Conservation (phyloP, 106 monocot species). For the Dendrobium officinale region DNA sequence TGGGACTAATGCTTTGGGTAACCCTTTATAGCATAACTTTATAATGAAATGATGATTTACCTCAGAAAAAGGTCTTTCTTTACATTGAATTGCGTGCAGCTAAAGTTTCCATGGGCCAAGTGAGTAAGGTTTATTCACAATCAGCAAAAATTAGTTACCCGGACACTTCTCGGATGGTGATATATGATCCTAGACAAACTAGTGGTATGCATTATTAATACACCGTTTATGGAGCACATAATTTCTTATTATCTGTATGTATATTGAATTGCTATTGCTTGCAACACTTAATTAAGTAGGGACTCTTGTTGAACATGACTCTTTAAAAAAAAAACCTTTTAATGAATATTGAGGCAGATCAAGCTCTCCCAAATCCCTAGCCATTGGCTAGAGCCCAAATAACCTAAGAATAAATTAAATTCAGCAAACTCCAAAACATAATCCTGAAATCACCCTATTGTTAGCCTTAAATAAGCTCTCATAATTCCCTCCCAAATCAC, state of each 20-base stretch:
- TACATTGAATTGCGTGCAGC: slow-evolving; percentile 17
- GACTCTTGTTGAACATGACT: background rate
- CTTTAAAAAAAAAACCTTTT: background rate
- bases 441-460: too few relatives aligned
- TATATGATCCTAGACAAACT: slow-evolving; percentile 73
- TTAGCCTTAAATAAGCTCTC: too few relatives aligned
- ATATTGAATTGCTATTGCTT: background rate
- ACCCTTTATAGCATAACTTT: background rate
- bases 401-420: too few relatives aligned
- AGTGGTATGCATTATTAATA: slow-evolving; percentile 38
- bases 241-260: background rate
- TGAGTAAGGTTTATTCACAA: slow-evolving; percentile 20
- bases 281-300: background rate
- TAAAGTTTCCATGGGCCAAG: slow-evolving; percentile 25
- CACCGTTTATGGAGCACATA: background rate
- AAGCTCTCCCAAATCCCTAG: too few relatives aligned
- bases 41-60: background rate
- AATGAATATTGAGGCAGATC: background rate
- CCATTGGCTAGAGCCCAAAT: too few relatives aligned
- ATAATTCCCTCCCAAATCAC: too few relatives aligned
- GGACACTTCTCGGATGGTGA: slow-evolving; percentile 82
- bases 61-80: background rate
- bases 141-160: slow-evolving; percentile 62
- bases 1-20: slow-evolving; percentile 47
- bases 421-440: too few relatives aligned